phyloP scores from a whole-genome alignment of 352 stramenopile genomes.

The Phytophthora ohioensis region DNA sequence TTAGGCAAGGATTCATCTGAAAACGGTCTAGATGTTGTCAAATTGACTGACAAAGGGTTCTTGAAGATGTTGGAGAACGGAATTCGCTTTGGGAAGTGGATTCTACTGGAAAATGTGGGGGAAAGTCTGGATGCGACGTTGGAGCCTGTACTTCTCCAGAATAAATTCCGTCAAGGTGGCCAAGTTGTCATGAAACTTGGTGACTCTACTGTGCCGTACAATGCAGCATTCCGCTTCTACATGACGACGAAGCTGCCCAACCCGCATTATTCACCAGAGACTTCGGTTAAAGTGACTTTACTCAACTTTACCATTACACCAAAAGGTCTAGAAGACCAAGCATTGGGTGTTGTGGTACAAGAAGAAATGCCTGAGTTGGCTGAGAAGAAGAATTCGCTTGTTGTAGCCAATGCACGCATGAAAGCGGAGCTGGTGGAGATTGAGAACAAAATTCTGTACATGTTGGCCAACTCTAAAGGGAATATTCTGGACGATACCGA shows the following conservation, averaged over 20 bases:
- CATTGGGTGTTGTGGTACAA: conserved; percentile 92
- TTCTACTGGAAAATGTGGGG: conserved; percentile 90
- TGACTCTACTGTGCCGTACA: conserved; percentile 93
- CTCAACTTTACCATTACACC: conserved; percentile 95
- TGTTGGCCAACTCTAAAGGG: conserved; percentile 93
- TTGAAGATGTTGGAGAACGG: conserved; percentile 91
- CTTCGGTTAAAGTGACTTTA: conserved; percentile 93
- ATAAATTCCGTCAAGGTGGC: conserved; percentile 93
- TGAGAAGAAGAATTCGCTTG: conserved; percentile 94
- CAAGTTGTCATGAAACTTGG: conserved; percentile 95
- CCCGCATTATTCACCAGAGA: conserved; percentile 93
- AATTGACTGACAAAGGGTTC: conserved; percentile 85
- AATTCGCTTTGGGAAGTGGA: conserved; percentile 93
- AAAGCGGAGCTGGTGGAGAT: conserved; percentile 94
- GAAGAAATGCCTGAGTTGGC: conserved; percentile 95
- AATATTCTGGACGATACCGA: conserved; percentile 95
- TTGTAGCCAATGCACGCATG: conserved; percentile 93
- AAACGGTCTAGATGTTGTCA: conserved; percentile 88
- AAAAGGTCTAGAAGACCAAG: conserved; percentile 92
- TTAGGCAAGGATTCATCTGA: conserved; percentile 87
- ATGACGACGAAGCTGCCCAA: conserved; percentile 95
- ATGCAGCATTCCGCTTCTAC: conserved; percentile 91
- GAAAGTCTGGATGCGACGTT: conserved; percentile 91
- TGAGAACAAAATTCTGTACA: conserved; percentile 94
- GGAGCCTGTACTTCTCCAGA: conserved; percentile 92